A percentile compares a stretch with the other conserved stretches of the same genome.
phyloP scores from a whole-genome alignment of 2,329 filamentous ascomycete species.

The Sporothrix brasiliensis region DNA sequence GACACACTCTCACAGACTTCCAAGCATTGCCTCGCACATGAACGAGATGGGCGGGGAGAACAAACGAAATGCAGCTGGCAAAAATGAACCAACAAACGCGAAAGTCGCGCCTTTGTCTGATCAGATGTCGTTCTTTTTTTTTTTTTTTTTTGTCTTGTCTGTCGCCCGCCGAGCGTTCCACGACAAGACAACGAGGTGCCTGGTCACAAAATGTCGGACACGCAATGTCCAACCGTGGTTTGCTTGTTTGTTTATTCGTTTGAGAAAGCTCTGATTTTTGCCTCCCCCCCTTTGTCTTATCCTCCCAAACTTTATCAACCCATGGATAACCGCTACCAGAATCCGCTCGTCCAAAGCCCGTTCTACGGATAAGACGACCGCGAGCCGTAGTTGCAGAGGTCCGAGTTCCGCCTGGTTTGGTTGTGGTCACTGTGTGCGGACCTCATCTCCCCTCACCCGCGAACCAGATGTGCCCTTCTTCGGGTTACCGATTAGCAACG shows the following conservation, averaged over 20 bases:
- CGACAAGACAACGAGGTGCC: not conserved
- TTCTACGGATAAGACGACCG: not conserved
- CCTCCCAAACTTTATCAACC: slow-evolving; percentile 8
- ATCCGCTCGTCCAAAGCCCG: not conserved
- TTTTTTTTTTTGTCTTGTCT: not conserved
- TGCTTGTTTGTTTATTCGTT: slow-evolving; percentile 1
- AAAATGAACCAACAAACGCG: not conserved
- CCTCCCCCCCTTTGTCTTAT: not conserved
- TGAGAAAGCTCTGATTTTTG: not conserved
- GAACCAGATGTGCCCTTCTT: slow-evolving; percentile 8
- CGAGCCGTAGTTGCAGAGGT: not conserved
- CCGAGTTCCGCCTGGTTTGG: not conserved
- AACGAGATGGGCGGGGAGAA: not conserved
- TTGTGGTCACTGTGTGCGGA: no score
- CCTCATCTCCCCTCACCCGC: not conserved
- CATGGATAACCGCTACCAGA: not conserved
- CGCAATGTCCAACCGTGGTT: not conserved
- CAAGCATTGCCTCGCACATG: not conserved
- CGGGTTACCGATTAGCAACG: slow-evolving; percentile 5
- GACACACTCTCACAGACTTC: not conserved
- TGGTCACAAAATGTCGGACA: not conserved
- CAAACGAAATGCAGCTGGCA: not conserved
- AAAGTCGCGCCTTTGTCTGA: slow-evolving; percentile 9
- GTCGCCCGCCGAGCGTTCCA: not conserved
- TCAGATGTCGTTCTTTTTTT: not conserved